Evolutionary conservation across 768 basidiomycete genomes (phyloP).

Genomic region (Terana coerulea): DNA sequence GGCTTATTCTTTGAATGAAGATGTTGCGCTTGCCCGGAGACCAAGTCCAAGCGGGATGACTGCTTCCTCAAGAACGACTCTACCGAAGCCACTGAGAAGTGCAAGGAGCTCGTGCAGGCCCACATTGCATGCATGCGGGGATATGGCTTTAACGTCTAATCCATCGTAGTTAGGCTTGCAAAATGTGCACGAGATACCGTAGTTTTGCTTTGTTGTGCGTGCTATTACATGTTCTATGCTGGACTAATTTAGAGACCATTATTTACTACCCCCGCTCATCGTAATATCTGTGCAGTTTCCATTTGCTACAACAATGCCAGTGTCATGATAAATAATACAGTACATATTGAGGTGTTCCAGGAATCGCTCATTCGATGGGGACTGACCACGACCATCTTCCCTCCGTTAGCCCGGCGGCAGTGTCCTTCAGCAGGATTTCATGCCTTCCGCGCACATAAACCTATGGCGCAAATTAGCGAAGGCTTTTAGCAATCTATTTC

Average conservation of each 20-base stretch:
- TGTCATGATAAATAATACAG: no score
- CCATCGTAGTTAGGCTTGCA: no score
- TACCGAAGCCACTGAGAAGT: slow-evolving; percentile 68
- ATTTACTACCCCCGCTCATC: slow-evolving; percentile 2
- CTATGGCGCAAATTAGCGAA: slow-evolving; percentile 9
- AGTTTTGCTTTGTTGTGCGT: not conserved
- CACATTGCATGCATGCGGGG: slow-evolving; percentile 91
- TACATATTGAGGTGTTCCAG: no score
- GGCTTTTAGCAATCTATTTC: not conserved
- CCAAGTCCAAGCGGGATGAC: slow-evolving; percentile 88
- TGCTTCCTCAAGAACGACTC: slow-evolving; percentile 82
- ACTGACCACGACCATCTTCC: slow-evolving; percentile 77
- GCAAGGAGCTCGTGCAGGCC: slow-evolving; percentile 70
- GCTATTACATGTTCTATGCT: slow-evolving; percentile 3
- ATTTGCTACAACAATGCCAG: no score
- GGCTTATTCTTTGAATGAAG: slow-evolving; percentile 37
- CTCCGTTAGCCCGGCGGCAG: slow-evolving; percentile 81
- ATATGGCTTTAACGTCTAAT: slow-evolving; percentile 81
- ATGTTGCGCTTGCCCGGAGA: slow-evolving; percentile 94
- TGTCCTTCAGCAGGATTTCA: slow-evolving; percentile 91
- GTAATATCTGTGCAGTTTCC: not conserved
- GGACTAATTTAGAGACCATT: slow-evolving; percentile 4
- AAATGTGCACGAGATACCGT: not conserved
- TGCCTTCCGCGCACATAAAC: slow-evolving; percentile 92
- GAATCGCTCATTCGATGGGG: not conserved